phyloP scores from a whole-genome alignment of 2,329 filamentous ascomycete genomes.

The Colletotrichum sp. region DNA sequence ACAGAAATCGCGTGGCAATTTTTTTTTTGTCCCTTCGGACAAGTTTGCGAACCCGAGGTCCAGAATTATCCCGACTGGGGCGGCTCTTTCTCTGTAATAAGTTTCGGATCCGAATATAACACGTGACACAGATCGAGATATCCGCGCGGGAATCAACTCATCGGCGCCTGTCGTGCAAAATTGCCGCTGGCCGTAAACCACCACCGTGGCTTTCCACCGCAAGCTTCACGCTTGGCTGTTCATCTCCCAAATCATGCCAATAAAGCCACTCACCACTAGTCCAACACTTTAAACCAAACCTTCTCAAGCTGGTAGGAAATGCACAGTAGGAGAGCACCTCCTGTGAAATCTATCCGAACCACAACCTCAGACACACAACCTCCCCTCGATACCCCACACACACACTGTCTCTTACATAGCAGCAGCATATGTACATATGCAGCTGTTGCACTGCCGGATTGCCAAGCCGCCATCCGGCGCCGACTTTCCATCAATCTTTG shows the following conservation, averaged over 20 bases:
- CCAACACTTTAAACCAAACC: neutral
- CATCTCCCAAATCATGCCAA: neutral
- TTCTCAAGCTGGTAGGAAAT: neutral
- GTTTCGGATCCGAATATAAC: neutral
- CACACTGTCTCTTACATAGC: neutral
- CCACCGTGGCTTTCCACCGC: neutral
- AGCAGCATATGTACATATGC: neutral
- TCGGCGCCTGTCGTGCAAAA: neutral
- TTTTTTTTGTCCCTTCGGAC: neutral
- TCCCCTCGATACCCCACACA: neutral
- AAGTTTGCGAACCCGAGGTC: neutral
- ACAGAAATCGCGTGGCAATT: neutral
- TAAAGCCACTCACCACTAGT: neutral
- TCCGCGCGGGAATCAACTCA: neutral
- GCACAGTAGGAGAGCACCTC: neutral
- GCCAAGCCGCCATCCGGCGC: conserved; percentile 16
- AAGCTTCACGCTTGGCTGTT: neutral
- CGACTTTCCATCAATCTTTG: conserved; percentile 5
- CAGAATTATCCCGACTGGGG: neutral
- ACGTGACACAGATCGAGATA: neutral
- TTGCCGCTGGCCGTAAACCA: neutral
- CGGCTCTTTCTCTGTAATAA: neutral
- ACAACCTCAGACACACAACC: neutral
- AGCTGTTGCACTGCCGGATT: conserved; percentile 15
- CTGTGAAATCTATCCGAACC: neutral